phyloP scores from a whole-genome alignment of 805 yeast species.

The Scheffersomyces coipomensis region DNA sequence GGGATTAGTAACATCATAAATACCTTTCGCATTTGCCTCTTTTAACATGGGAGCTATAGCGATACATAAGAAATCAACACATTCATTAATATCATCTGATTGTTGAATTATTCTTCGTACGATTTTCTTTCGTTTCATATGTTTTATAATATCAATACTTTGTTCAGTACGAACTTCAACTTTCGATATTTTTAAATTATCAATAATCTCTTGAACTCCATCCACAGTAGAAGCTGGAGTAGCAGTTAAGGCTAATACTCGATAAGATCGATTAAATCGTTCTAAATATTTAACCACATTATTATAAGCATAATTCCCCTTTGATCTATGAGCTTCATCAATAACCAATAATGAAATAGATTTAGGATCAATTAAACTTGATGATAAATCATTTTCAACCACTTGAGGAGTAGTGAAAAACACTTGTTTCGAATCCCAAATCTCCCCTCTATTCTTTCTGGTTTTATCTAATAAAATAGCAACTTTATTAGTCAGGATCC shows the following conservation, averaged over 20 bases:
- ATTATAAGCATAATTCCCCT: constrained; percentile 86
- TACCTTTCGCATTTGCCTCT: constrained; percentile 60
- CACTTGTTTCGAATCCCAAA: constrained; percentile 78
- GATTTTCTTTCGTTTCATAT: constrained; percentile 67
- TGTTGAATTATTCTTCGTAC: constrained; percentile 57
- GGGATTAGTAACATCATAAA: constrained; percentile 68
- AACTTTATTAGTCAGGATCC: constrained; percentile 72
- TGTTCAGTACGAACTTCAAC: constrained; percentile 86
- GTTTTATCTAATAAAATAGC: constrained; percentile 73
- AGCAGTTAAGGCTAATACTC: constrained; percentile 88
- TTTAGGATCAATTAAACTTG: constrained; percentile 76
- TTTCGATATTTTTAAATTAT: constrained; percentile 67
- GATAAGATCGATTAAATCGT: constrained; percentile 55
- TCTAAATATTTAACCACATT: constrained; percentile 68
- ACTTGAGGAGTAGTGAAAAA: constrained; percentile 97
- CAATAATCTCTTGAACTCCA: constrained; percentile 82
- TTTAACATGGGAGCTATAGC: constrained; percentile 68
- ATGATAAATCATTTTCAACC: constrained; percentile 81
- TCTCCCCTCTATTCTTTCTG: constrained; percentile 58
- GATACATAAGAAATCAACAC: constrained; percentile 53
- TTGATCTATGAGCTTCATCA: constrained; percentile 95
- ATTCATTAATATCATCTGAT: constrained; percentile 52
- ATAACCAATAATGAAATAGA: constrained; percentile 73
- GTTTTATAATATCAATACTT: constrained; percentile 74
- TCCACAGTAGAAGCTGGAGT: constrained; percentile 91